Evolutionary conservation across 176 grass and related monocot species (phyloP).

Genomic region (Oryza nivara): DNA sequence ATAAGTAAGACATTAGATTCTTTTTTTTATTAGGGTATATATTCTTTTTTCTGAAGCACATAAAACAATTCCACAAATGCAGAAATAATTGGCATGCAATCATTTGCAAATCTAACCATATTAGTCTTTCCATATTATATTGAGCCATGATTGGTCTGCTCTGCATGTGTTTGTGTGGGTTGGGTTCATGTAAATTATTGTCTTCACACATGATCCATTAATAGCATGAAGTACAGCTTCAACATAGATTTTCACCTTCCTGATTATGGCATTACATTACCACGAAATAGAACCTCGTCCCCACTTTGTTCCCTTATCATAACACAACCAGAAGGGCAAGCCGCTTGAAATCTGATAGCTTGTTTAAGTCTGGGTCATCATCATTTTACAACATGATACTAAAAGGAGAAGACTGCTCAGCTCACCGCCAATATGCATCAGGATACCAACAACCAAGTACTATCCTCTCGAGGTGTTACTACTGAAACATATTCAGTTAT

Average conservation of each 20-base stretch:
- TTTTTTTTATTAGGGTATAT: not conserved
- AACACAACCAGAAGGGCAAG: conserved; percentile 21
- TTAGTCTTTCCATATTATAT: conserved; percentile 2
- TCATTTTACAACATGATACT: conserved; percentile 28
- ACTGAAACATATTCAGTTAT: conserved; percentile 15
- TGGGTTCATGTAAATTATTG: conserved; percentile 22
- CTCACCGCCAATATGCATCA: not conserved
- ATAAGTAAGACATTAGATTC: not conserved
- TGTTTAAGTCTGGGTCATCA: not conserved
- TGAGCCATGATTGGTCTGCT: conserved; percentile 9
- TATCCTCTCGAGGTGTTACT: not conserved
- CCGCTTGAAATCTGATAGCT: conserved; percentile 33
- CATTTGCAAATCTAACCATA: conserved; percentile 11
- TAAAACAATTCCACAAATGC: not conserved
- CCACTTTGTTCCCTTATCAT: conserved; percentile 9
- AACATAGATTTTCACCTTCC: conserved; percentile 17
- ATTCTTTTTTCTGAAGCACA: not conserved
- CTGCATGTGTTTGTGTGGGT: conserved; percentile 23
- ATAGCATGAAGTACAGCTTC: conserved; percentile 27
- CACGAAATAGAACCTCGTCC: conserved; percentile 4
- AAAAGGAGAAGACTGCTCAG: conserved; percentile 5
- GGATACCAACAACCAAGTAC: not conserved
- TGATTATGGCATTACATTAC: conserved; percentile 28
- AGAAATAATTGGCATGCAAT: not conserved
- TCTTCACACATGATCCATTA: conserved; percentile 12